Evolutionary conservation across 2,329 filamentous ascomycete species (phyloP).

Genomic region (Alternaria ventricosa): DNA sequence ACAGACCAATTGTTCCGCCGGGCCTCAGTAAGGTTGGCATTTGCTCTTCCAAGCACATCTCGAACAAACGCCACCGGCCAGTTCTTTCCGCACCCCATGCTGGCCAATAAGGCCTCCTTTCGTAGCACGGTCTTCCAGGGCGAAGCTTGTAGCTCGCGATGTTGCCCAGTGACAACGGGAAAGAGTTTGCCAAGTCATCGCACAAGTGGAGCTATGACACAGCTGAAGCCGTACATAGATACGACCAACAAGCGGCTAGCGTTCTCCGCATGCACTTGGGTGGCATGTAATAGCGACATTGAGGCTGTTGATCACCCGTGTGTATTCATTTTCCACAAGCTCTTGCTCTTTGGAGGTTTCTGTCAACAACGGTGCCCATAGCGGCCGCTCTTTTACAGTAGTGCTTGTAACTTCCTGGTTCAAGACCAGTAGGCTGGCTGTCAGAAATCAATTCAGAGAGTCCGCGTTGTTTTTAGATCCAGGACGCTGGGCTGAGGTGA

Average conservation of each 20-base stretch:
- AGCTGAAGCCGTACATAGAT: slow-evolving; percentile 14
- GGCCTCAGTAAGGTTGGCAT: slow-evolving; percentile 11
- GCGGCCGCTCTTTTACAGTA: background rate
- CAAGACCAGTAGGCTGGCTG: background rate
- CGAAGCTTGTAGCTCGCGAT: slow-evolving; percentile 17
- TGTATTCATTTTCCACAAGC: background rate
- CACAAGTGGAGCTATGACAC: slow-evolving; percentile 28
- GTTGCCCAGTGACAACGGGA: slow-evolving; percentile 24
- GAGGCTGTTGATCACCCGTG: slow-evolving; percentile 15
- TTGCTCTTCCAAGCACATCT: slow-evolving; percentile 18
- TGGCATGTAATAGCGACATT: slow-evolving; percentile 16
- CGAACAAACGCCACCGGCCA: slow-evolving; percentile 12
- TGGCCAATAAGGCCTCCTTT: slow-evolving; percentile 21
- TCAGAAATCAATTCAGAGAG: background rate
- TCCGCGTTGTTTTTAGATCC: background rate
- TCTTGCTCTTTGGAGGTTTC: background rate
- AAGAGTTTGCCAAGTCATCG: slow-evolving; percentile 24
- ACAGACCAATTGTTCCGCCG: slow-evolving; percentile 2
- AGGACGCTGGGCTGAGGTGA: slow-evolving; percentile 17
- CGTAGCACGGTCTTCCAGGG: slow-evolving; percentile 20
- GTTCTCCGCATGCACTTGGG: slow-evolving; percentile 10
- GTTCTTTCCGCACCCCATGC: slow-evolving; percentile 9
- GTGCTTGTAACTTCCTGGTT: background rate
- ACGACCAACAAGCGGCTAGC: slow-evolving; percentile 26
- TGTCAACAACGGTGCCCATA: background rate